Base-by-base conservation (phyloP, 1,139 yeast species). In the Debaryomyces coudertii region DNA sequence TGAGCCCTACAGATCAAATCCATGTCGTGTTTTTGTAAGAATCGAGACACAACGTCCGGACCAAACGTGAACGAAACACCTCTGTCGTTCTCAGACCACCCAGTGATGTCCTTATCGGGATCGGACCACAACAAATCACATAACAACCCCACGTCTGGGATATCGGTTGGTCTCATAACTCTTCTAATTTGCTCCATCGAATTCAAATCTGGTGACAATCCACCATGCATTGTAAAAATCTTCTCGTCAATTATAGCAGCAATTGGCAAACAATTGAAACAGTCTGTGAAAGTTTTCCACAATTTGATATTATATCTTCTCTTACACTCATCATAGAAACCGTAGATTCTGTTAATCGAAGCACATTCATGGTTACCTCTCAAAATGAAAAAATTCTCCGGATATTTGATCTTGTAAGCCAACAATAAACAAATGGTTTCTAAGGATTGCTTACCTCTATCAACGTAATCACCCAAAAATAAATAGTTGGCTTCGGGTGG, bases 311-410 rank as follows among this genome's bases (percentile, higher is more conserved):
- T 90, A 76, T 90, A 92, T 68, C 99, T 87, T 77, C 99, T 87
- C 72, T 93, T 85, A 73, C 98, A 93, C 73, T 92, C 98, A 69
- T 92, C 98, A 70, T 92, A 92, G 68, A 92, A 92, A 40, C 98
- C 98, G 68, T 93, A 93, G 67, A 93, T 90, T 75, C 97, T 86
- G 72, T 90, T 93, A 65, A 93, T 92, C 42, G 96, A 87, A 40
- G 98, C 98, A 76, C 97, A 90, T 71, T 93, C 98, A 76, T 92
- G 98, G 69, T 92, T 92, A 55, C 98, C 98, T 76, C 98, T 83
- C 56, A 89, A 77, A 61, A 89, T 87, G 74, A 93, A 93, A 67
- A 93, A 92, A 73, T 93, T 93, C 69, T 93, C 98, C 39, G 98
- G 98, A 66, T 92, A 92, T 76, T 92, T 93, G 70, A 92, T 93